Evolutionary conservation across 768 basidiomycete species (phyloP).

Genomic region (Suillus subaureus): DNA sequence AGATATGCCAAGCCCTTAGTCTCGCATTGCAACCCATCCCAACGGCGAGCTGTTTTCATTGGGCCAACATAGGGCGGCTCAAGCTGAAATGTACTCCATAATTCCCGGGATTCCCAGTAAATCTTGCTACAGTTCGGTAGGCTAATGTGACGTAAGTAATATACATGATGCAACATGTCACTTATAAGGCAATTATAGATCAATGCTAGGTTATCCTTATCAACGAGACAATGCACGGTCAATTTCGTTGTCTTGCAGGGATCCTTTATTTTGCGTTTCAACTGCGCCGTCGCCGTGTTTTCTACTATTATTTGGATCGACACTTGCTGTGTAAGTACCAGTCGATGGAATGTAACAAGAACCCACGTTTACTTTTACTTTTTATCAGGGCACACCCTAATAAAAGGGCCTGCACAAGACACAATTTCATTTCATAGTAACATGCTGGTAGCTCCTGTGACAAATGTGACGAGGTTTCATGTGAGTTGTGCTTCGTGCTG

Average conservation of each 20-base stretch:
- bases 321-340: not conserved
- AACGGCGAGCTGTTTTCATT: not conserved
- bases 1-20: too few species aligned
- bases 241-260: not conserved
- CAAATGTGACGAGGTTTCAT: not conserved
- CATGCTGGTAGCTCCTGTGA: not conserved
- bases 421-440: not conserved
- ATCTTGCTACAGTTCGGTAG: not conserved
- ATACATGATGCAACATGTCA: not conserved
- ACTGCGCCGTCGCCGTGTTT: not conserved
- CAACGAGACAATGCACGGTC: not conserved
- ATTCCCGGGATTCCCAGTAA: too few species aligned
- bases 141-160: not conserved
- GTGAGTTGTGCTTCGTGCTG: not conserved
- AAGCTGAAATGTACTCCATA: too few species aligned
- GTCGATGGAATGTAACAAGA: not conserved
- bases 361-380: not conserved
- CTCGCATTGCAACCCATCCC: not conserved
- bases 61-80: not conserved
- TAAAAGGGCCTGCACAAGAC: not conserved
- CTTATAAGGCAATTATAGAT: not conserved
- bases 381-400: not conserved
- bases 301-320: not conserved
- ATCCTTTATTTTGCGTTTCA: not conserved
- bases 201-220: not conserved